Conservation (phyloP, 768 basidiomycete species). For the Galerina marginata region DNA sequence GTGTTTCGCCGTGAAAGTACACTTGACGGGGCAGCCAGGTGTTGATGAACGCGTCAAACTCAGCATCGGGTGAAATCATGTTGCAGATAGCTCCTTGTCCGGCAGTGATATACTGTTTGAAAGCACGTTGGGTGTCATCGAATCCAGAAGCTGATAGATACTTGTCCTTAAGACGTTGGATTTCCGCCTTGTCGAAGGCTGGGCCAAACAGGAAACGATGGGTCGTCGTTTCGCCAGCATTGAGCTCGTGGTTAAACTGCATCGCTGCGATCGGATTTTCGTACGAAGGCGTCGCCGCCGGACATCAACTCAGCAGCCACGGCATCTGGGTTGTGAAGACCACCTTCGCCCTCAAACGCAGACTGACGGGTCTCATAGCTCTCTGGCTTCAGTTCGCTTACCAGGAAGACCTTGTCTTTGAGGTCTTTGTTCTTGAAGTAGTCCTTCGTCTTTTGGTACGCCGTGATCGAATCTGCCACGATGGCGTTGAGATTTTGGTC, state of each 20-base stretch:
- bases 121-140: neutral
- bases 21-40: conserved; percentile 2
- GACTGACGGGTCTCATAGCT: neutral
- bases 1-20: conserved; percentile 1
- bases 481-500: neutral
- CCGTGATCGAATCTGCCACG: neutral
- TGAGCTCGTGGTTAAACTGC: conserved; percentile 1
- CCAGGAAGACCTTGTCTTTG: conserved; percentile 2
- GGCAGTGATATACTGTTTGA: neutral
- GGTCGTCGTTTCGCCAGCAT: neutral
- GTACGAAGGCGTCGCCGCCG: neutral
- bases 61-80: neutral
- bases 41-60: neutral
- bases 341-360: neutral
- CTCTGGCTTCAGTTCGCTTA: neutral
- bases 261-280: conserved; percentile 1
- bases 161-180: neutral
- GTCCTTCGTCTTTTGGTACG: conserved; percentile 1
- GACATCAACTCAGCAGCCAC: neutral
- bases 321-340: conserved; percentile 1
- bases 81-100: neutral
- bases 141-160: conserved; percentile 2
- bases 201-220: neutral
- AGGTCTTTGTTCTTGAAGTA: conserved; percentile 1
- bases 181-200: conserved; percentile 2